Conservation (phyloP, 2,329 filamentous ascomycete genomes). For the Aspergillus japonicus region DNA sequence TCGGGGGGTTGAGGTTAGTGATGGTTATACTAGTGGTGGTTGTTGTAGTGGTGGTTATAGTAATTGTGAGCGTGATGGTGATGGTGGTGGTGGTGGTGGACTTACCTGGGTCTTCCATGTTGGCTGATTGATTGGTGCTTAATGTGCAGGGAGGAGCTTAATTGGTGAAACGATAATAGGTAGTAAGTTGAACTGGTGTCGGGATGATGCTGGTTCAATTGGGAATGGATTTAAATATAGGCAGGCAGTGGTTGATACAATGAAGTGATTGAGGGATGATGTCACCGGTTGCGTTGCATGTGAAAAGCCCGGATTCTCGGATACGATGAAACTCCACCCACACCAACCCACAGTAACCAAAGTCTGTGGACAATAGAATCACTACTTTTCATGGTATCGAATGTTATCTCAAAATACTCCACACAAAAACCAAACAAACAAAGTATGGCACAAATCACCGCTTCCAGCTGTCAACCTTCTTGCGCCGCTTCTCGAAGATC, state of each 20-base stretch:
- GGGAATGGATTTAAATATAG: conserved; percentile 1
- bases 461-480: conserved; percentile 46
- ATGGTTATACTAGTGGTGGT: background rate
- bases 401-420: conserved; percentile 2
- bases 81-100: conserved; percentile 16
- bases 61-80: background rate
- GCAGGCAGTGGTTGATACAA: background rate
- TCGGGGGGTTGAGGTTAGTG: background rate
- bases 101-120: conserved; percentile 25
- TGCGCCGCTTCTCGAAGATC: conserved; percentile 45
- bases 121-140: background rate
- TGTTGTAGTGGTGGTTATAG: background rate
- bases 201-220: conserved; percentile 7
- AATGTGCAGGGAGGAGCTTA: no score
- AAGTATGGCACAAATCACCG: conserved; percentile 21
- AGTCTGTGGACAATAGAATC: background rate
- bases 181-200: conserved; percentile 30
- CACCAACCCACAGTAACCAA: no score
- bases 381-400: conserved; percentile 8
- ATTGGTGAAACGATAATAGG: no score
- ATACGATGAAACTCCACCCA: background rate
- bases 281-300: background rate
- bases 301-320: background rate
- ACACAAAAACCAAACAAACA: background rate
- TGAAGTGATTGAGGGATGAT: conserved; percentile 2